Conservation (phyloP, 805 yeast species). For the Starmera caribaea region DNA sequence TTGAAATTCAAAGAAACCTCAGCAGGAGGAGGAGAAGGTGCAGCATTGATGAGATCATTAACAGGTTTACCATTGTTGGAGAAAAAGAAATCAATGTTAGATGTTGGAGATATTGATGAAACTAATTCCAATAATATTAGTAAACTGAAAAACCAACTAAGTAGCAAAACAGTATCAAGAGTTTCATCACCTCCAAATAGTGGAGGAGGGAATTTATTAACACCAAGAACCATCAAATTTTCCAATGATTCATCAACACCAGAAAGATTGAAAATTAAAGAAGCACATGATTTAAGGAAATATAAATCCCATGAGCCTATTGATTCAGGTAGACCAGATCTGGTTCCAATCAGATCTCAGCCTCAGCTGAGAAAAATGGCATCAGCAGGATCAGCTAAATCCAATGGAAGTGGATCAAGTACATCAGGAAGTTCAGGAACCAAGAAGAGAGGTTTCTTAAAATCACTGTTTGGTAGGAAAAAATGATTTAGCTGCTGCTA, state of each 20-base stretch:
- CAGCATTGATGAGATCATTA: conserved; percentile 29
- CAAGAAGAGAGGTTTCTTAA: conserved; percentile 5
- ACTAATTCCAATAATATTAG: background rate
- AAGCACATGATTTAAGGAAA: conserved; percentile 3
- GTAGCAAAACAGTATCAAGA: background rate
- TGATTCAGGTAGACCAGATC: background rate
- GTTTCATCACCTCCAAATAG: background rate
- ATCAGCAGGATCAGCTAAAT: background rate
- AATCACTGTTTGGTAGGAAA: conserved; percentile 3
- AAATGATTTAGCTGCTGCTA: background rate
- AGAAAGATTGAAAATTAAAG: conserved; percentile 1
- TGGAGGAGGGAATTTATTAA: background rate
- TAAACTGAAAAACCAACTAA: conserved; percentile 1
- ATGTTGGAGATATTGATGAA: conserved; percentile 7
- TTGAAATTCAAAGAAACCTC: conserved; percentile 22
- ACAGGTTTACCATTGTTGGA: conserved; percentile 25
- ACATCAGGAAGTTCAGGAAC: too few species aligned
- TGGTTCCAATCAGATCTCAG: conserved; percentile 8
- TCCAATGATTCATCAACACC: conserved; percentile 3
- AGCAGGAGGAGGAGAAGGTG: conserved; percentile 25
- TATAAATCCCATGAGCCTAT: conserved; percentile 3
- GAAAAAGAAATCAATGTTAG: conserved; percentile 17
- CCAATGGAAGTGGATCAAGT: background rate
- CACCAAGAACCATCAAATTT: conserved; percentile 6
- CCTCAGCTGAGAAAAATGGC: conserved; percentile 3